These are phyloP conservation scores for Lentinula edodes DNA, from an alignment of 768 basidiomycete species.

Conservation along the genomic window DNA sequence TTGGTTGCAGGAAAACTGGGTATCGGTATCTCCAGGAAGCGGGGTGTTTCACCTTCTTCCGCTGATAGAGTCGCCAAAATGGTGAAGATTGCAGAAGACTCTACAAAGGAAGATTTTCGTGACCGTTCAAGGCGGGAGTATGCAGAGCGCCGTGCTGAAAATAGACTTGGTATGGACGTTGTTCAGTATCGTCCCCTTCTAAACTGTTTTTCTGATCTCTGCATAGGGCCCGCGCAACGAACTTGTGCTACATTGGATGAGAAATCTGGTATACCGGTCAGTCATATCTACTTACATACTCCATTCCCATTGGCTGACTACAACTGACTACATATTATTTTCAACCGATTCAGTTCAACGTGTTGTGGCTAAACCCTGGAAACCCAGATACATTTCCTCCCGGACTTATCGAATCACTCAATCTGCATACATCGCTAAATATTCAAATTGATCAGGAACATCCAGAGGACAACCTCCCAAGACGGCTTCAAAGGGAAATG, in stretches of 20 bases:
- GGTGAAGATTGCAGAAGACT: slow-evolving; percentile 55
- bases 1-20: slow-evolving; percentile 63
- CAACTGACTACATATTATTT: neutral
- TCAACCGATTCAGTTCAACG: slow-evolving; percentile 57
- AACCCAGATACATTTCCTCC: slow-evolving; percentile 61
- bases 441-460: slow-evolving; percentile 1
- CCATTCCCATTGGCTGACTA: slow-evolving; percentile 1
- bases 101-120: slow-evolving; percentile 55
- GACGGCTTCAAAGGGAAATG: slow-evolving; percentile 70
- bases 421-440: slow-evolving; percentile 27
- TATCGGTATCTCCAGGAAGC: slow-evolving; percentile 62
- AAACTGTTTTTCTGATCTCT: neutral
- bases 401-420: slow-evolving; percentile 55
- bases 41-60: slow-evolving; percentile 57
- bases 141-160: slow-evolving; percentile 70
- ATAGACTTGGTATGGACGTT: slow-evolving; percentile 41
- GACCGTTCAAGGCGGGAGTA: slow-evolving; percentile 70
- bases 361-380: slow-evolving; percentile 70
- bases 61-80: slow-evolving; percentile 68
- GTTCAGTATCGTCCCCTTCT: slow-evolving; percentile 7
- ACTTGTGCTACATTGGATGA: slow-evolving; percentile 78
- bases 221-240: slow-evolving; percentile 57
- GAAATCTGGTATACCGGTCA: slow-evolving; percentile 57
- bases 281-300: slow-evolving; percentile 14
- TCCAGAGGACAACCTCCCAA: slow-evolving; percentile 6